Conservation (phyloP, 1,284 basidiomycete genomes). For the Sparassis latifolia region DNA sequence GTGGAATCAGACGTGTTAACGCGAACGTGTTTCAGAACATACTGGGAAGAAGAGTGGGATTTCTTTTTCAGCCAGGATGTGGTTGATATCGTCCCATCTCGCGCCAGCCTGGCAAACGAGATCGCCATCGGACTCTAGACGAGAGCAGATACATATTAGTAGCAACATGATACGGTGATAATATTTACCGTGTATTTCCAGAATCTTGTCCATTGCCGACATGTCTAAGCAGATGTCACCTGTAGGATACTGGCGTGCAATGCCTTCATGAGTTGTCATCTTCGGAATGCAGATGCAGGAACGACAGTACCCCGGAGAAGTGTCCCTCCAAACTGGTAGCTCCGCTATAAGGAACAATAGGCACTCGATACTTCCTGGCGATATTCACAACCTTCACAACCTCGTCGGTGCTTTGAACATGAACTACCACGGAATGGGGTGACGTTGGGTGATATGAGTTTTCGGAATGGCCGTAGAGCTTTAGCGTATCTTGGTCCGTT, state of each 20-base stretch:
- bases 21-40: neutral
- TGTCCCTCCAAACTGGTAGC: slow-evolving; percentile 58
- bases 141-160: neutral
- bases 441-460: slow-evolving; percentile 62
- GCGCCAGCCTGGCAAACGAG: slow-evolving; percentile 77
- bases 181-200: slow-evolving; percentile 62
- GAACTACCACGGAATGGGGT: slow-evolving; percentile 60
- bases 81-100: slow-evolving; percentile 87
- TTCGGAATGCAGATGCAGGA: neutral
- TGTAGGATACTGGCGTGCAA: slow-evolving; percentile 32
- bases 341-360: slow-evolving; percentile 52
- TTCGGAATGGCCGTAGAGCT: slow-evolving; percentile 56
- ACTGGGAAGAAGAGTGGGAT: slow-evolving; percentile 70
- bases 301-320: slow-evolving; percentile 43
- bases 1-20: neutral
- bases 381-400: slow-evolving; percentile 53
- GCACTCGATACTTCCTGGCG: slow-evolving; percentile 48
- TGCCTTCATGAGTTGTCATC: too few species aligned
- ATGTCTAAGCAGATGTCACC: slow-evolving; percentile 86
- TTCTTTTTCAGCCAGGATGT: slow-evolving; percentile 58
- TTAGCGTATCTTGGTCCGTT: slow-evolving; percentile 43
- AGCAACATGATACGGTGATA: neutral
- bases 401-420: slow-evolving; percentile 44
- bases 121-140: slow-evolving; percentile 61
- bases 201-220: slow-evolving; percentile 77